Evolutionary conservation across 768 basidiomycete genomes (phyloP).

Genomic region (Lanmaoa rubissima): DNA sequence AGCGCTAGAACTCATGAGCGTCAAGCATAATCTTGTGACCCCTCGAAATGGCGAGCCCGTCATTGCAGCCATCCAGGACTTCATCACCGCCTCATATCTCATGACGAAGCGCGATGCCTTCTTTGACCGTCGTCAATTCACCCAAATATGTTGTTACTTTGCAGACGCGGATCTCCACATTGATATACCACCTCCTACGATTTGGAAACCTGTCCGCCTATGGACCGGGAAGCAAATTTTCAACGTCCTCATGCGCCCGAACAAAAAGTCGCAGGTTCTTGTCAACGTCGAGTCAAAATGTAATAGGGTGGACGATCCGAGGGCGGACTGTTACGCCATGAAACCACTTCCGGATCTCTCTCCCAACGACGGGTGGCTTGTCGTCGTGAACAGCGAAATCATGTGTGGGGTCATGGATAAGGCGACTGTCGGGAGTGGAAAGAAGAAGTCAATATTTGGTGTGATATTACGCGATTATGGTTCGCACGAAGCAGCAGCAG

Average conservation of each 20-base stretch:
- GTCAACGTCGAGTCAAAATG: slow-evolving; percentile 98
- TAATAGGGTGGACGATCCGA: slow-evolving; percentile 81
- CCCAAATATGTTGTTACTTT: slow-evolving; percentile 94
- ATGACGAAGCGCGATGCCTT: slow-evolving; percentile 91
- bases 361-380: slow-evolving; percentile 97
- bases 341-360: slow-evolving; percentile 78
- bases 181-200: slow-evolving; percentile 92
- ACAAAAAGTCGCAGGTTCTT: slow-evolving; percentile 72
- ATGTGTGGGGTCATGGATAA: slow-evolving; percentile 99
- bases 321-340: slow-evolving; percentile 60
- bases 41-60: slow-evolving; percentile 98
- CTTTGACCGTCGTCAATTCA: slow-evolving; percentile 91
- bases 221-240: slow-evolving; percentile 99
- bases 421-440: slow-evolving; percentile 94
- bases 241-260: slow-evolving; percentile 94
- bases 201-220: slow-evolving; percentile 87
- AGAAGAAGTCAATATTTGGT: slow-evolving; percentile 99
- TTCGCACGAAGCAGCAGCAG: slow-evolving; percentile 86
- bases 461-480: slow-evolving; percentile 98
- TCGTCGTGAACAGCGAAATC: slow-evolving; percentile 95
- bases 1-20: slow-evolving; percentile 94
- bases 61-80: slow-evolving; percentile 99
- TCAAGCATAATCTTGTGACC: slow-evolving; percentile 95
- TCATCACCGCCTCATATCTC: slow-evolving; percentile 97
- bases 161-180: slow-evolving; percentile 89